Percentiles rank a stretch among this genome's conserved stretches.
Evolutionary conservation across 2,329 filamentous ascomycete genomes (phyloP).

Genomic region (Stemphylium lycopersici): DNA sequence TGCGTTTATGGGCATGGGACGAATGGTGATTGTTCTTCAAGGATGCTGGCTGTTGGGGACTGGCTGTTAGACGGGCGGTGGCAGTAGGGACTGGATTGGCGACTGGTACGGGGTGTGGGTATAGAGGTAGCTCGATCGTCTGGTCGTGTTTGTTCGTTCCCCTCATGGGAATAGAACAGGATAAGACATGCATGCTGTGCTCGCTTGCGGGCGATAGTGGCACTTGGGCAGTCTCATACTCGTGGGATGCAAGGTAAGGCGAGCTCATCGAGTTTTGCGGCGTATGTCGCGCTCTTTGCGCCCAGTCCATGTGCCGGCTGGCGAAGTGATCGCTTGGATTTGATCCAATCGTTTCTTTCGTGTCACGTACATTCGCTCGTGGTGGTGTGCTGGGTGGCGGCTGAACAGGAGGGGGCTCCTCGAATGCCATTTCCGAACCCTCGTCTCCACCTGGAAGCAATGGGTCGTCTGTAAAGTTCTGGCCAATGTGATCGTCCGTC

Average conservation of each 20-base stretch:
- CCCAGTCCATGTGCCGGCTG: constrained; percentile 48
- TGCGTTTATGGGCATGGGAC: constrained; percentile 72
- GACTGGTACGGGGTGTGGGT: constrained; percentile 47
- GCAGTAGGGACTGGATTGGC: constrained; percentile 39
- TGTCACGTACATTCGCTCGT: constrained; percentile 30
- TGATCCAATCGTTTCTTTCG: constrained; percentile 43
- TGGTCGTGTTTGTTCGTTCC: constrained; percentile 41
- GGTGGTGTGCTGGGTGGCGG: constrained; percentile 33
- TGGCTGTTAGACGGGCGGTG: constrained; percentile 37
- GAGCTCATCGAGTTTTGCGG: constrained; percentile 47
- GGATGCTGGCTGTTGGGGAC: constrained; percentile 35
- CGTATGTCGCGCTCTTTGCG: constrained; percentile 42
- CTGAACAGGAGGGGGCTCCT: constrained; percentile 23
- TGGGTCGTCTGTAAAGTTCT: constrained; percentile 66
- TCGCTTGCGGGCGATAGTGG: constrained; percentile 55
- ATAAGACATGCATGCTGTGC: constrained; percentile 63
- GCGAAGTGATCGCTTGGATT: constrained; percentile 49
- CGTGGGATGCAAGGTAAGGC: constrained; percentile 42
- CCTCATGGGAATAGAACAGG: constrained; percentile 64
- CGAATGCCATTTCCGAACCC: constrained; percentile 43
- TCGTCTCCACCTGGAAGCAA: constrained; percentile 78
- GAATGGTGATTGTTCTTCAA: constrained; percentile 36
- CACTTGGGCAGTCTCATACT: constrained; percentile 40
- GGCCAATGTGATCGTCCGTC: constrained; percentile 66
- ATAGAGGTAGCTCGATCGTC: constrained; percentile 48